Evolutionary conservation across 352 stramenopile genomes (phyloP), one percentile per base, ranked within the genome.

Genomic region (Globisporangium parvum): DNA sequence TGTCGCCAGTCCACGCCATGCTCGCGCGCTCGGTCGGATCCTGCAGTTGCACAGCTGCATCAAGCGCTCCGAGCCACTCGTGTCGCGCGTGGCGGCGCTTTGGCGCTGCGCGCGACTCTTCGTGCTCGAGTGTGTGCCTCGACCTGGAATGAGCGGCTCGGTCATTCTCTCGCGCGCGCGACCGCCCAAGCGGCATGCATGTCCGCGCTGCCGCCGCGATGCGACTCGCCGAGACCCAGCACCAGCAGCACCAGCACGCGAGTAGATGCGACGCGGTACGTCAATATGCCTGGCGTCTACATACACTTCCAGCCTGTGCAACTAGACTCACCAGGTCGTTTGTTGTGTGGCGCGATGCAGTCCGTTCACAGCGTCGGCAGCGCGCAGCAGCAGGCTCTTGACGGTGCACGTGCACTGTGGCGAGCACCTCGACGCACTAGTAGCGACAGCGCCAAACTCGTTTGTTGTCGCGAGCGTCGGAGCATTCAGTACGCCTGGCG

Each of bases 401-500:
- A 63, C 65, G 3, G 67, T 90, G 60, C 71, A 78, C 12, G 73
- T 90, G 55, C 77, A 78, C 50, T 73, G 66, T 33, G 79, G 74
- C 17, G 64, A 77, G 33, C 53, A 76, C 12, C 33, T 87, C 15
- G 63, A 65, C 54, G 50, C 54, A 28, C 51, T 74, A 6, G 21
- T 6, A 26, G 21, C 35, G 9, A 37, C 49, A 23, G 33, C 49
- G 15, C 37, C 15, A 20, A 65, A 47, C 35, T 57, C 63, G 12
- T 80, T 77, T 37, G 73, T 77, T 28, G 66, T 77, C 17, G 59
- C 59, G 23, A 73, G 62, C 10, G 56, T 80, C 47, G 66, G 57
- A 2, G 17, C 5, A 10, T 70, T 63, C 47, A 17, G 51, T 33
- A 33, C 26, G 10, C 8, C 26, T 21, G 5, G 21, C 23, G 28